Conservation (phyloP, 805 yeast genomes). For the Ogataea kodamae region DNA sequence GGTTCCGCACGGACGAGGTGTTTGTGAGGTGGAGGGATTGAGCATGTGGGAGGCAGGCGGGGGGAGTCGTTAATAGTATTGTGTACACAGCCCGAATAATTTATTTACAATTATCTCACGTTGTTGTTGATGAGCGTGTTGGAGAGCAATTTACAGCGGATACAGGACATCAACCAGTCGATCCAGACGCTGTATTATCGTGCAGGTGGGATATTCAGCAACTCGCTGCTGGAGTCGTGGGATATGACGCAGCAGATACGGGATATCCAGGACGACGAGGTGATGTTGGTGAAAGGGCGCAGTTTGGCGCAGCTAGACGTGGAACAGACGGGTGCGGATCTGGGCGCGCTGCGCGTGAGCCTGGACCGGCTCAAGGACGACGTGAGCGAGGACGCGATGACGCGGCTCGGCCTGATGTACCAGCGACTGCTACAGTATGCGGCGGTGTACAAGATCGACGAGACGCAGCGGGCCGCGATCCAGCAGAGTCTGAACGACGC, state of each 20-base stretch:
- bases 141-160: conserved; percentile 14
- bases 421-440: conserved; percentile 18
- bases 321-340: conserved; percentile 10
- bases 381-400: conserved; percentile 17
- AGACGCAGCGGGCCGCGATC: conserved; percentile 14
- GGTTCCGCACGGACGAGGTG: conserved; percentile 94
- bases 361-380: conserved; percentile 16
- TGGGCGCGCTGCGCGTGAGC: conserved; percentile 4
- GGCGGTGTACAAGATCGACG: conserved; percentile 17
- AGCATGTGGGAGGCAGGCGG: too few species aligned
- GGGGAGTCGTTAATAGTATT: too few species aligned
- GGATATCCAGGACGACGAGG: conserved; percentile 24
- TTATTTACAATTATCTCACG: neutral
- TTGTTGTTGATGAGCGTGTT: conserved; percentile 14
- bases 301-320: conserved; percentile 22
- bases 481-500: conserved; percentile 20
- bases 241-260: conserved; percentile 22
- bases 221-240: conserved; percentile 20
- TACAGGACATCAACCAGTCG: conserved; percentile 20
- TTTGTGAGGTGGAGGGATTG: conserved; percentile 83
- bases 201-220: conserved; percentile 24
- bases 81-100: too few species aligned
- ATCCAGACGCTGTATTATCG: conserved; percentile 21
- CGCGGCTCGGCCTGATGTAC: conserved; percentile 17
- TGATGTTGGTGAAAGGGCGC: conserved; percentile 18